Percentiles rank a stretch among this genome's conserved stretches.
Evolutionary conservation across 148 eudicot species (phyloP).

Genomic region (Amaranthus palmeri): DNA sequence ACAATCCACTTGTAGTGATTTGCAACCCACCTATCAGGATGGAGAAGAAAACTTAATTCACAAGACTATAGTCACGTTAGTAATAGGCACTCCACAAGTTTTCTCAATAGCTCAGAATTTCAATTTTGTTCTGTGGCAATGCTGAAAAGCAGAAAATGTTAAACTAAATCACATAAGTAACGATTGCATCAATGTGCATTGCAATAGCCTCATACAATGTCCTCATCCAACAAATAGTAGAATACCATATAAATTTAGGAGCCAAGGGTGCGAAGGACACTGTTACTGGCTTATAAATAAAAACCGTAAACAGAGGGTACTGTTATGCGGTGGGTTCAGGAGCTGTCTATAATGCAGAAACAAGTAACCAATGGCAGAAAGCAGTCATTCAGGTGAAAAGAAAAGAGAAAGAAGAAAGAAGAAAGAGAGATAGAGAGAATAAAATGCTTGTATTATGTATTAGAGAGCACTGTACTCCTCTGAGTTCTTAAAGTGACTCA

Average conservation of each 20-base stretch:
- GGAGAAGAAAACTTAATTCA: constrained; percentile 9
- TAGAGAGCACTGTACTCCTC: no score
- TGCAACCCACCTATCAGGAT: constrained; percentile 68
- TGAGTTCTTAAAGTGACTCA: no score
- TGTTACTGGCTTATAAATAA: background rate
- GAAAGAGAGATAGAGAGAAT: no score
- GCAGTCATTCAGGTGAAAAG: no score
- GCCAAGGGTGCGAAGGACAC: background rate
- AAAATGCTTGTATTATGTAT: no score
- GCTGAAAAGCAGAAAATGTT: background rate
- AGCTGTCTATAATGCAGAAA: no score
- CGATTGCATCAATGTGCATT: background rate
- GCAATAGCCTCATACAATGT: background rate
- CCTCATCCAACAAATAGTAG: background rate
- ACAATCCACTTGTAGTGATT: constrained; percentile 99
- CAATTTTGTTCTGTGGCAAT: background rate
- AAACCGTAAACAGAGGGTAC: background rate
- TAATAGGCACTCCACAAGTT: background rate
- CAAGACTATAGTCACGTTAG: constrained; percentile 8
- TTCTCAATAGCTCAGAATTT: background rate
- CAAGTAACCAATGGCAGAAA: no score
- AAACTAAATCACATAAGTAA: background rate
- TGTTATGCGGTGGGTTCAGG: no score
- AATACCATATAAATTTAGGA: background rate
- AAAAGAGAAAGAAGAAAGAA: no score